phyloP scores from a whole-genome alignment of 345 rosid genomes.

The Melastoma malabathricum region DNA sequence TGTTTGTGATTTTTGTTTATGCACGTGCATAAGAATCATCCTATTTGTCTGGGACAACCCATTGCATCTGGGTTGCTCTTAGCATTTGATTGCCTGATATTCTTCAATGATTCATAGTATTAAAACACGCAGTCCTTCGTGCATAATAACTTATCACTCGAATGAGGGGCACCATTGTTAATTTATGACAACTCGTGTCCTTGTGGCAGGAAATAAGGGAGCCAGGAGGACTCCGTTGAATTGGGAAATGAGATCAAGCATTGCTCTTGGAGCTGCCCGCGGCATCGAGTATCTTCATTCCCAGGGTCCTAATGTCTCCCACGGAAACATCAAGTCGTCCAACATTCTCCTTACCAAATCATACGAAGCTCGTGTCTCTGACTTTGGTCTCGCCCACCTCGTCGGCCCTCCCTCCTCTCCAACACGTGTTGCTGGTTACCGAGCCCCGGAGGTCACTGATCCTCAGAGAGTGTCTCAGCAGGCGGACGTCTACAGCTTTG shows the following conservation, averaged over 20 bases:
- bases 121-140: no score
- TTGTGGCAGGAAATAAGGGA: slow-evolving; percentile 13
- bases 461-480: slow-evolving; percentile 51
- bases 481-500: slow-evolving; percentile 68
- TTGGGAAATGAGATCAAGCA: slow-evolving; percentile 60
- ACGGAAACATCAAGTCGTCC: slow-evolving; percentile 79
- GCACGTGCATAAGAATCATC: no score
- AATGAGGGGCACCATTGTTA: no score
- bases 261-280: slow-evolving; percentile 52
- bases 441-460: slow-evolving; percentile 60
- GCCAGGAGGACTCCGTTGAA: slow-evolving; percentile 46
- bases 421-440: slow-evolving; percentile 56
- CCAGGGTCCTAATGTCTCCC: slow-evolving; percentile 43
- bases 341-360: slow-evolving; percentile 60
- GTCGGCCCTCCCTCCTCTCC: slow-evolving; percentile 51
- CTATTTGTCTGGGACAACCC: no score
- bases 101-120: no score
- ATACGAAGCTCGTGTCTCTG: slow-evolving; percentile 41
- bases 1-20: no score
- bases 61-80: no score
- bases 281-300: slow-evolving; percentile 67
- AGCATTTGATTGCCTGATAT: no score
- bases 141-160: no score
- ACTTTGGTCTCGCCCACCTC: slow-evolving; percentile 56
- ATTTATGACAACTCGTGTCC: no score